Evolutionary conservation across 2,329 filamentous ascomycete species (phyloP), one percentile per base, ranked within the genome.

Genomic region (Fusarium mangiferae): DNA sequence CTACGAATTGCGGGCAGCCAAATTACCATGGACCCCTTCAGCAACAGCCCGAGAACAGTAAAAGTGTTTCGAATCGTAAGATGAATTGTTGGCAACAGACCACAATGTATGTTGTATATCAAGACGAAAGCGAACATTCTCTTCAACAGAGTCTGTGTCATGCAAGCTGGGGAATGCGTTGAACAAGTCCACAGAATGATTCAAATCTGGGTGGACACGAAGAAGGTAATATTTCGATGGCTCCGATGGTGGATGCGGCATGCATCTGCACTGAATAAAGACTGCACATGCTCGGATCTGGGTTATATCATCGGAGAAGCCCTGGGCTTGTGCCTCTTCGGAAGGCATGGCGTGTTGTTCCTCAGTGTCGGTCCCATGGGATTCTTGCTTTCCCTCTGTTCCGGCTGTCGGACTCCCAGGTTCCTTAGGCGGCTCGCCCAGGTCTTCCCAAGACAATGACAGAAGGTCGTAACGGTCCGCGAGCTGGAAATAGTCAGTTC

Each of bases 41-140:
- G 7, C 8, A 9, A 41, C 22, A n/a, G 39, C 39, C 39, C 13
- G 22, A 41, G 14, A 41, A 41, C 39, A 41, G 39, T 41, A 41
- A 22, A 41, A 15, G 39, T 41, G 18, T 17, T 26, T 44, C 3
- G 42, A 18, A 12, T 24, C 17, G 42, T 18, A 44, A 24, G 17
- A 24, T 44, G 42, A 10, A 24, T 44, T 13, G 7, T 26, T 4
- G n/a, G 13, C 7, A 18, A 44, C 18, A 44, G 11, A 44, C 15
- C 6, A 11, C 17, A 44, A 44, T 24, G 4, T 15, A 13, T 5
- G 7, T 12, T 44, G 17, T 44, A 1, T 6, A 13, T 5, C 1
- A 44, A n/a, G 15, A 26, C 3, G 6, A 9, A 7, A 24, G 42
- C 4, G n/a, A 18, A 38, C 1, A 18, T 18, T 5, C 10, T 18